These are phyloP conservation scores for Candida nitratophila DNA, from an alignment of 805 yeast species.

Conservation along the genomic window DNA sequence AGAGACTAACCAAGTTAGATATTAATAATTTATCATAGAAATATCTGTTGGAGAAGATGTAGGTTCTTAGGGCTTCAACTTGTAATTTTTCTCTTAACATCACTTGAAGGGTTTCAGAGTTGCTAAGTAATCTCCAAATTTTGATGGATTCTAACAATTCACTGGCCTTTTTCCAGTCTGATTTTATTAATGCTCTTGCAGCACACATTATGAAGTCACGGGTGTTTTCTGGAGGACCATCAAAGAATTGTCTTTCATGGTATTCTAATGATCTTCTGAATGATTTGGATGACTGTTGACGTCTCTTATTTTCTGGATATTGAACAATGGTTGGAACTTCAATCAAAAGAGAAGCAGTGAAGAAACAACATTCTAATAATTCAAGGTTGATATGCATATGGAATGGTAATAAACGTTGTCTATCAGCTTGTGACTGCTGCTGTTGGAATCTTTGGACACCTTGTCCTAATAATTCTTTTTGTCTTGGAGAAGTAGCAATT, in stretches of 20 bases:
- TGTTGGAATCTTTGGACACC: slow-evolving; percentile 65
- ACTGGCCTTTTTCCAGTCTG: slow-evolving; percentile 81
- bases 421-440: slow-evolving; percentile 43
- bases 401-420: slow-evolving; percentile 85
- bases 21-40: slow-evolving; percentile 72
- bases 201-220: slow-evolving; percentile 92
- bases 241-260: slow-evolving; percentile 89
- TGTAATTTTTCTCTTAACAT: slow-evolving; percentile 77
- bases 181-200: slow-evolving; percentile 78
- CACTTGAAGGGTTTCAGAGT: slow-evolving; percentile 56
- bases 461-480: slow-evolving; percentile 92
- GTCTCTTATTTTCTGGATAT: slow-evolving; percentile 54
- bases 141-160: slow-evolving; percentile 68
- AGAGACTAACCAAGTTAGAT: slow-evolving; percentile 53
- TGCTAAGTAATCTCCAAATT: slow-evolving; percentile 79
- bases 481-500: slow-evolving; percentile 76
- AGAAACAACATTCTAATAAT: slow-evolving; percentile 86
- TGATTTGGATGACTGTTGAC: slow-evolving; percentile 56
- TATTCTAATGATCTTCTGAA: slow-evolving; percentile 88
- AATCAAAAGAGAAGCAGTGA: slow-evolving; percentile 80
- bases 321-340: slow-evolving; percentile 91
- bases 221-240: slow-evolving; percentile 96
- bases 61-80: slow-evolving; percentile 88
- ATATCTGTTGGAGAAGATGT: slow-evolving; percentile 74
- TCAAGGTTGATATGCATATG: slow-evolving; percentile 97